A percentile compares a stretch with the other conserved stretches of the same genome.
phyloP scores from a whole-genome alignment of 2,329 filamentous ascomycete genomes.

The Ceratocystis harringtonii region DNA sequence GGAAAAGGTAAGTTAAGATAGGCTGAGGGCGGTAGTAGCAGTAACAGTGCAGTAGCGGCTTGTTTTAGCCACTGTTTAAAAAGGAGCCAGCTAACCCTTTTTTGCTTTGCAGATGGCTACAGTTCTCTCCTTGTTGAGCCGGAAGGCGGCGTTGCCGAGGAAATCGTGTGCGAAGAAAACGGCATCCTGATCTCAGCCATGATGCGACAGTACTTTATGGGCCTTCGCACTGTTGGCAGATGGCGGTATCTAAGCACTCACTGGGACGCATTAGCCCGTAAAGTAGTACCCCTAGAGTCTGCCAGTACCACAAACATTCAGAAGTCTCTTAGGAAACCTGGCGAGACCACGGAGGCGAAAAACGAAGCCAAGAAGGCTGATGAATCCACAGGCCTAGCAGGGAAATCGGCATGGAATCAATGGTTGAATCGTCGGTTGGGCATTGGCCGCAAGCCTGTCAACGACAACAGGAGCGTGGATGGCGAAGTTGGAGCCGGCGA shows the following conservation, averaged over 20 bases:
- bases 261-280: slow-evolving; percentile 51
- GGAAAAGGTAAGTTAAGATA: slow-evolving; percentile 43
- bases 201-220: slow-evolving; percentile 82
- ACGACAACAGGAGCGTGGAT: slow-evolving; percentile 16
- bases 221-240: slow-evolving; percentile 61
- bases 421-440: slow-evolving; percentile 15
- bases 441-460: slow-evolving; percentile 9
- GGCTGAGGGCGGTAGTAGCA: not conserved
- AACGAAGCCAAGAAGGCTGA: slow-evolving; percentile 12
- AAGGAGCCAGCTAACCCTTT: not conserved
- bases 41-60: not conserved
- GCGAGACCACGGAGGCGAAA: slow-evolving; percentile 25
- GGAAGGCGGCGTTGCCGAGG: slow-evolving; percentile 61
- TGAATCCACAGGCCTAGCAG: not conserved
- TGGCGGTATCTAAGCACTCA: slow-evolving; percentile 62
- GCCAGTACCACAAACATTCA: slow-evolving; percentile 18
- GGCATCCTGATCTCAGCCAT: slow-evolving; percentile 76
- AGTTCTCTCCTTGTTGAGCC: slow-evolving; percentile 57
- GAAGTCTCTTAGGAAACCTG: slow-evolving; percentile 16
- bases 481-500: slow-evolving; percentile 18
- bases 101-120: slow-evolving; percentile 48
- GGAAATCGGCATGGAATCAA: slow-evolving; percentile 8
- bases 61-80: not conserved
- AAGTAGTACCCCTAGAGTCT: slow-evolving; percentile 10
- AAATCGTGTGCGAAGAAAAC: slow-evolving; percentile 72